Conservation (phyloP, 176 grass and related monocot species). For the Avena sativa region DNA sequence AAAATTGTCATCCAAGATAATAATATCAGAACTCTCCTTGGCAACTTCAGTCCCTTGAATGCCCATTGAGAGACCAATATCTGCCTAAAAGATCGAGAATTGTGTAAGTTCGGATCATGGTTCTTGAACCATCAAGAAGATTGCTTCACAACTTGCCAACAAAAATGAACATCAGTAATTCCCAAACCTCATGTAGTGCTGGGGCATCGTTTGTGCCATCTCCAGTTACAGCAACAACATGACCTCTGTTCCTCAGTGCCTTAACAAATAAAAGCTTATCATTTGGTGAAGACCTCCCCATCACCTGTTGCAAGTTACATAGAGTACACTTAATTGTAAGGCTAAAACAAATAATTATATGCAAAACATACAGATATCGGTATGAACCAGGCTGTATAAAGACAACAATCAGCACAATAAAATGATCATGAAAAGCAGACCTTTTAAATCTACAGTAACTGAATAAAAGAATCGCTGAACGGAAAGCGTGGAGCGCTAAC, state of each 20-base stretch:
- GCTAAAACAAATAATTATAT: background rate
- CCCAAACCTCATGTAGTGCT: slow-evolving; percentile 83
- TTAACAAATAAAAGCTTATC: slow-evolving; percentile 92
- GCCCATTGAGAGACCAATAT: slow-evolving; percentile 97
- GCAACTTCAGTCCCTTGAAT: slow-evolving; percentile 99
- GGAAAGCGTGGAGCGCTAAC: no score
- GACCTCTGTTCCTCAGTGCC: slow-evolving; percentile 68
- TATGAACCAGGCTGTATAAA: background rate
- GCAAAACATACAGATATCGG: slow-evolving; percentile 14
- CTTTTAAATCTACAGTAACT: no score
- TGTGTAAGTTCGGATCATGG: background rate
- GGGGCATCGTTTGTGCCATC: slow-evolving; percentile 99
- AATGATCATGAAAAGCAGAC: background rate
- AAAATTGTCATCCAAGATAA: slow-evolving; percentile 98
- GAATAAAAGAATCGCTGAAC: no score
- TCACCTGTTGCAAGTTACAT: slow-evolving; percentile 67
- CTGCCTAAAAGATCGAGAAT: slow-evolving; percentile 70
- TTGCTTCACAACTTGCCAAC: background rate
- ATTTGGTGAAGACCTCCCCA: slow-evolving; percentile 95
- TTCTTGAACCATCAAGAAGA: background rate
- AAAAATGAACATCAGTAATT: background rate
- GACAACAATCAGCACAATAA: background rate
- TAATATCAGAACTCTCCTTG: slow-evolving; percentile 99
- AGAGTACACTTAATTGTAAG: slow-evolving; percentile 6
- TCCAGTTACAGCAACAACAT: slow-evolving; percentile 96